These are phyloP conservation scores for Podaxis rugospora DNA, from an alignment of 768 basidiomycete genomes.

Conservation along the genomic window DNA sequence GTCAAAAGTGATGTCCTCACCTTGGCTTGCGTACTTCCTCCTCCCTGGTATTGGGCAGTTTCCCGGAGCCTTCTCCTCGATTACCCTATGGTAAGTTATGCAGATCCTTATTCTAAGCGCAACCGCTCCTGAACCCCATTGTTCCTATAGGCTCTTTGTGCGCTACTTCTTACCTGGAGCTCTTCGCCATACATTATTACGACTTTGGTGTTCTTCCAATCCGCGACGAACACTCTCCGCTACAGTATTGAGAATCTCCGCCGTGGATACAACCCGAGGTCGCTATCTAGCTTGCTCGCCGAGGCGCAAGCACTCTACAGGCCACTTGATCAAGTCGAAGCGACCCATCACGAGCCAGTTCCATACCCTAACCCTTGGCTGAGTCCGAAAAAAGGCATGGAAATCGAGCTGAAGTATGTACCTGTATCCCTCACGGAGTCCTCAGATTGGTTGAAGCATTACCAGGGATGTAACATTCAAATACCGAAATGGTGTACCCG, in stretches of 20 bases:
- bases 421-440: neutral
- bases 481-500: conserved; percentile 7
- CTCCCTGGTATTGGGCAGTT: too few species aligned
- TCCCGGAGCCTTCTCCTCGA: too few species aligned
- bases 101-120: too few species aligned
- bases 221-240: conserved; percentile 21
- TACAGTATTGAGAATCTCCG: conserved; percentile 11
- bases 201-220: conserved; percentile 30
- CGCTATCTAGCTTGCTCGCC: neutral
- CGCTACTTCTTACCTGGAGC: conserved; percentile 17
- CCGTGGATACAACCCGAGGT: neutral
- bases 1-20: conserved; percentile 23
- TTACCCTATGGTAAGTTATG: too few species aligned
- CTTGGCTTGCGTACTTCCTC: conserved; percentile 19
- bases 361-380: too few species aligned
- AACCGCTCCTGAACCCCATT: too few species aligned
- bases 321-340: too few species aligned
- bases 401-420: conserved; percentile 20
- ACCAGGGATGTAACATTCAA: conserved; percentile 15
- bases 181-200: conserved; percentile 25
- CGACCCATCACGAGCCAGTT: too few species aligned
- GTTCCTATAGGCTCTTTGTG: conserved; percentile 18
- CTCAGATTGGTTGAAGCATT: neutral
- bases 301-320: too few species aligned
- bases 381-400: conserved; percentile 17